Conservation (phyloP, 495 filamentous ascomycete species). For the Podospora australis region DNA sequence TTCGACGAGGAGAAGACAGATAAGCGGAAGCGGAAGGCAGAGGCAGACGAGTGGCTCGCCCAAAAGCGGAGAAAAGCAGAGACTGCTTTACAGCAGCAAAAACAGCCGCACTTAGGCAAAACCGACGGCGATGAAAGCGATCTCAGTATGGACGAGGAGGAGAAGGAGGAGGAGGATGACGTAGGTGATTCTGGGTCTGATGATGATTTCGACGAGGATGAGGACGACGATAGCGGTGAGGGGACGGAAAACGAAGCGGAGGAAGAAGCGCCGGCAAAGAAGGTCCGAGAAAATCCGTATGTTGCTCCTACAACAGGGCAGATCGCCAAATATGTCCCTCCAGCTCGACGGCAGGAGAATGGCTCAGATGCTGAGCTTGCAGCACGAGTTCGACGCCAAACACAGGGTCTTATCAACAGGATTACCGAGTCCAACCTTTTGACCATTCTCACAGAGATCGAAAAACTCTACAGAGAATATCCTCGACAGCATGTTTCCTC, state of each 20-base stretch:
- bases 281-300: slow-evolving; percentile 47
- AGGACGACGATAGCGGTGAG: slow-evolving; percentile 14
- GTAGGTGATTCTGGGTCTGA: slow-evolving; percentile 19
- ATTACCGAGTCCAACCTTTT: slow-evolving; percentile 84
- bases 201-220: slow-evolving; percentile 22
- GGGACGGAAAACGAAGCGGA: slow-evolving; percentile 19
- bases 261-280: slow-evolving; percentile 17
- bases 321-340: slow-evolving; percentile 72
- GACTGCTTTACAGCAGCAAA: slow-evolving; percentile 14
- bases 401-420: slow-evolving; percentile 86
- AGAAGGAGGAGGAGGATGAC: slow-evolving; percentile 29
- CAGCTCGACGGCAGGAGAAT: slow-evolving; percentile 62
- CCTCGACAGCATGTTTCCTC: slow-evolving; percentile 79
- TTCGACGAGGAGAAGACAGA: slow-evolving; percentile 48
- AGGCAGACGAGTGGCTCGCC: slow-evolving; percentile 47
- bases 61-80: slow-evolving; percentile 42
- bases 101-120: slow-evolving; percentile 1
- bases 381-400: slow-evolving; percentile 64
- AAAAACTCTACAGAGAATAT: slow-evolving; percentile 73
- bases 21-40: slow-evolving; percentile 61
- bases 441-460: slow-evolving; percentile 70
- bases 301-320: slow-evolving; percentile 38
- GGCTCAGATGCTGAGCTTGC: slow-evolving; percentile 61
- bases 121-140: not conserved
- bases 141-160: slow-evolving; percentile 15